Evolutionary conservation across 2,329 filamentous ascomycete species (phyloP).

Genomic region (Curvularia verruculosa): DNA sequence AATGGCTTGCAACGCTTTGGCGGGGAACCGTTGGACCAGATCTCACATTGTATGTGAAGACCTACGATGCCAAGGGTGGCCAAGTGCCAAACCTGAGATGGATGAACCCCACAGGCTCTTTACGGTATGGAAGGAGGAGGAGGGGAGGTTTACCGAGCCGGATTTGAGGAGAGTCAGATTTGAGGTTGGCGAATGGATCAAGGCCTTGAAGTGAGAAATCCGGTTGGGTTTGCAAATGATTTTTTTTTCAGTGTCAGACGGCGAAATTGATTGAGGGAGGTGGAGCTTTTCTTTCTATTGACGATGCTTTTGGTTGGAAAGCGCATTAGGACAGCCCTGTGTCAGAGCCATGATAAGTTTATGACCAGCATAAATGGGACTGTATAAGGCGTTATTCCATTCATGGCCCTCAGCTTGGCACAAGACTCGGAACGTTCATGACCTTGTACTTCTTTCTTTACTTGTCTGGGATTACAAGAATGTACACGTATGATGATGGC

Average conservation of each 20-base stretch:
- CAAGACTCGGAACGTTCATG: not conserved
- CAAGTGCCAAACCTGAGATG: slow-evolving; percentile 46
- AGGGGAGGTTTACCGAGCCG: slow-evolving; percentile 47
- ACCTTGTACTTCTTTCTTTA: not conserved
- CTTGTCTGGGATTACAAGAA: not conserved
- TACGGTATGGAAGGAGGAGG: slow-evolving; percentile 47
- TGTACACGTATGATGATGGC: not conserved
- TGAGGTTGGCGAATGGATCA: slow-evolving; percentile 84
- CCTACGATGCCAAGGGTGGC: slow-evolving; percentile 37
- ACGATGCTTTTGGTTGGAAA: not conserved
- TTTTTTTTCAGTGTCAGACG: not conserved
- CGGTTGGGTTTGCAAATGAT: not conserved
- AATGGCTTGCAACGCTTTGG: slow-evolving; percentile 96
- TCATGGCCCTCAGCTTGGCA: slow-evolving; percentile 4
- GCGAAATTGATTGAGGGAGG: slow-evolving; percentile 5
- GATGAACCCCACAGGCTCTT: slow-evolving; percentile 49
- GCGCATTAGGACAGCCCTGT: not conserved
- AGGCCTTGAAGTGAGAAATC: slow-evolving; percentile 26
- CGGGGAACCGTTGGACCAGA: slow-evolving; percentile 83
- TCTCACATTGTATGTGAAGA: slow-evolving; percentile 70
- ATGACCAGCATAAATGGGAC: not conserved
- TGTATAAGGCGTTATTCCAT: not conserved
- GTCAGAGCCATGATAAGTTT: not conserved
- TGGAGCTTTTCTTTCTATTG: not conserved
- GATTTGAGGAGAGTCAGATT: slow-evolving; percentile 78